Conservation (phyloP, 176 grass and related monocot genomes). For the Otatea glauca region DNA sequence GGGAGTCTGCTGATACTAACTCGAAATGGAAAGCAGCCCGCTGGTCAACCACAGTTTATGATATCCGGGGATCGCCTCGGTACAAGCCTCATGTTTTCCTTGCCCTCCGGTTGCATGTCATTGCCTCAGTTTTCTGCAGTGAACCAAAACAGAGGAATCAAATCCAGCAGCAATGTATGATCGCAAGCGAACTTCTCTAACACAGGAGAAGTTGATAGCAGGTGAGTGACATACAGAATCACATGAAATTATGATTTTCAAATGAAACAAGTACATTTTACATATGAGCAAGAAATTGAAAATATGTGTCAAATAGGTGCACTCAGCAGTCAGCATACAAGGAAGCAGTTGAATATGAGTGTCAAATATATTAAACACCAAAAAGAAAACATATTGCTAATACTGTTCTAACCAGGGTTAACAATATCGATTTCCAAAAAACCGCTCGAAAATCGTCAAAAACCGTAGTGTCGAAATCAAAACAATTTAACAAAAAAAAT, state of each 20-base stretch:
- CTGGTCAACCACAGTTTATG: slow-evolving; percentile 33
- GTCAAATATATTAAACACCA: background rate
- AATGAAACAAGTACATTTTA: background rate
- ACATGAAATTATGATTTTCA: background rate
- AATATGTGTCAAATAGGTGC: background rate
- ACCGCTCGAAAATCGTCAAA: no score
- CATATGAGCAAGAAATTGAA: background rate
- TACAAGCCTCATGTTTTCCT: slow-evolving; percentile 39
- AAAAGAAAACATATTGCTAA: background rate
- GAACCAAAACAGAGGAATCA: slow-evolving; percentile 18
- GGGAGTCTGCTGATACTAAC: slow-evolving; percentile 4
- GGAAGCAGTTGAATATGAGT: background rate
- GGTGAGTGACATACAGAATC: background rate
- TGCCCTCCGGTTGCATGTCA: slow-evolving; percentile 23
- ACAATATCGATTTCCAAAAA: no score
- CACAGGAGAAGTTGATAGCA: background rate
- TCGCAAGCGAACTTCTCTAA: background rate
- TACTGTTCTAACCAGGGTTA: background rate
- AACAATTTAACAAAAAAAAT: no score
- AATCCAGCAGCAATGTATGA: background rate
- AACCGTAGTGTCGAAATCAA: no score
- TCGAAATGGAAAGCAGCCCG: slow-evolving; percentile 42
- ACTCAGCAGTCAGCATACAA: background rate
- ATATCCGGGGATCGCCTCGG: background rate
- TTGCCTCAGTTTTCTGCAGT: slow-evolving; percentile 54